A percentile compares a stretch with the other conserved stretches of the same genome.
Conservation (phyloP, 805 yeast species). For the Zygosaccharomyces rouxii region DNA sequence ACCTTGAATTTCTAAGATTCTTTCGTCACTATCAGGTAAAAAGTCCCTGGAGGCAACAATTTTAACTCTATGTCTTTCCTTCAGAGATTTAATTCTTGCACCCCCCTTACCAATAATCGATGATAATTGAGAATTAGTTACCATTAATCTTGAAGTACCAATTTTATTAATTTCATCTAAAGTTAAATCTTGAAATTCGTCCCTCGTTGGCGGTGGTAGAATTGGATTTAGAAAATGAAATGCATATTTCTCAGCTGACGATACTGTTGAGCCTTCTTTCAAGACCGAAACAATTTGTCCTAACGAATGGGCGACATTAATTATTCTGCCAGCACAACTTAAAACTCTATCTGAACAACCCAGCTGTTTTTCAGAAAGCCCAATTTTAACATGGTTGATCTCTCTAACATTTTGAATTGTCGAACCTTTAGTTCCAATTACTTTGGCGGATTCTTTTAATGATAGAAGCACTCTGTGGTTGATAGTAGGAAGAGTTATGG, state of each 20-base stretch:
- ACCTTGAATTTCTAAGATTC: constrained; percentile 86
- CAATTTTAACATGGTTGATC: constrained; percentile 75
- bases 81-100: constrained; percentile 65
- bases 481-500: constrained; percentile 12
- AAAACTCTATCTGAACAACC: constrained; percentile 81
- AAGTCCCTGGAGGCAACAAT: constrained; percentile 86
- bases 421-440: constrained; percentile 80
- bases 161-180: constrained; percentile 23
- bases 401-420: constrained; percentile 74
- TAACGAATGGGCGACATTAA: constrained; percentile 63
- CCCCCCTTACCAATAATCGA: constrained; percentile 85
- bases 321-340: constrained; percentile 70
- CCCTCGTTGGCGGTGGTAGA: constrained; percentile 29
- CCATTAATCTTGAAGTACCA: constrained; percentile 54
- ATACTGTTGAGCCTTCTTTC: constrained; percentile 21
- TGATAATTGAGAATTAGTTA: constrained; percentile 85
- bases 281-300: constrained; percentile 57
- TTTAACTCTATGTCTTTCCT: constrained; percentile 57
- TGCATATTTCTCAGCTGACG: constrained; percentile 46
- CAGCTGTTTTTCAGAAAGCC: constrained; percentile 72
- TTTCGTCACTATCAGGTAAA: constrained; percentile 75
- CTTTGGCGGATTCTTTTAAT: constrained; percentile 83
- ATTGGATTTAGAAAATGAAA: constrained; percentile 37
- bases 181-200: constrained; percentile 27
- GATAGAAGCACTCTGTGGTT: constrained; percentile 56